phyloP scores from a whole-genome alignment of 1,139 yeast genomes.

The Nakaseomyces nivariensis region DNA sequence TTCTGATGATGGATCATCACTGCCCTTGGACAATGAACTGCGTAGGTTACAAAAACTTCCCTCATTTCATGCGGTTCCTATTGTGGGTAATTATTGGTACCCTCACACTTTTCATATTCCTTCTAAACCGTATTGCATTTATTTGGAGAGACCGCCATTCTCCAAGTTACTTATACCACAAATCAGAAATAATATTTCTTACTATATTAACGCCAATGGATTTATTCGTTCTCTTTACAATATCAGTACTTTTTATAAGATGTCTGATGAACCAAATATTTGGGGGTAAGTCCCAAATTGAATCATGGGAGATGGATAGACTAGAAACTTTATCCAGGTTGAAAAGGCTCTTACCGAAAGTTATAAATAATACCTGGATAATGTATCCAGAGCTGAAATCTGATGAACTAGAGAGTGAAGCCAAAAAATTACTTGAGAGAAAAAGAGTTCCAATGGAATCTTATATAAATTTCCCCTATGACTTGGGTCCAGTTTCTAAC shows the following conservation, averaged over 20 bases:
- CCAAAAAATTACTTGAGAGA: constrained; percentile 8
- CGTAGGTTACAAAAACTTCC: constrained; percentile 69
- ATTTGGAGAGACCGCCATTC: constrained; percentile 46
- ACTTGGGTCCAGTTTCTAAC: constrained; percentile 53
- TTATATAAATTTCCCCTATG: constrained; percentile 67
- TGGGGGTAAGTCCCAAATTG: constrained; percentile 84
- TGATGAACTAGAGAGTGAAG: constrained; percentile 9
- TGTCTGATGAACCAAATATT: constrained; percentile 47
- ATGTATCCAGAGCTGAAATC: constrained; percentile 13
- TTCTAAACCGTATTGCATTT: constrained; percentile 34
- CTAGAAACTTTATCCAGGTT: constrained; percentile 38
- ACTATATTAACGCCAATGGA: constrained; percentile 48
- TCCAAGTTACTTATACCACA: constrained; percentile 52
- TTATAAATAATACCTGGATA: constrained; percentile 17
- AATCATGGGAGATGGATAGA: constrained; percentile 85
- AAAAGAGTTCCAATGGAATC: constrained; percentile 28
- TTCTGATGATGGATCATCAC: constrained; percentile 78
- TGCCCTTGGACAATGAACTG: constrained; percentile 85
- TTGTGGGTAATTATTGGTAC: constrained; percentile 56
- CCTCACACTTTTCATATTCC: constrained; percentile 38
- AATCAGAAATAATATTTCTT: constrained; percentile 45
- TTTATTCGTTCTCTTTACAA: constrained; percentile 48
- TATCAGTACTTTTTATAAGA: constrained; percentile 50
- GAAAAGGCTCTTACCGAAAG: constrained; percentile 17
- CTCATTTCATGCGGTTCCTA: constrained; percentile 75